These are phyloP conservation scores for Chiua virens DNA, from an alignment of 768 basidiomycete genomes.

Conservation along the genomic window DNA sequence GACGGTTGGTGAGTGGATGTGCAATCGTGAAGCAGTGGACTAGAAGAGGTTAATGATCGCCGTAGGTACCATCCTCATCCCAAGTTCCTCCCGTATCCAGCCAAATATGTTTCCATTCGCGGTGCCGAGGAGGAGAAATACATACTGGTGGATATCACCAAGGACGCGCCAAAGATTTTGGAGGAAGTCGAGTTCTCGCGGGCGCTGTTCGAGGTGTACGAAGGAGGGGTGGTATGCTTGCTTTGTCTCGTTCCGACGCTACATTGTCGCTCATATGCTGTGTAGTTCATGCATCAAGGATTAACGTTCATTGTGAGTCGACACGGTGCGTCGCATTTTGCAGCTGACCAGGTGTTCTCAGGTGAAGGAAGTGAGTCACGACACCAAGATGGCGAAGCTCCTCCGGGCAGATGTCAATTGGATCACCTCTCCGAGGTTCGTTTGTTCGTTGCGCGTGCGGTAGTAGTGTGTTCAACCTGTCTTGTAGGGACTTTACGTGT, in stretches of 20 bases:
- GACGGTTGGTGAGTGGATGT: conserved; percentile 69
- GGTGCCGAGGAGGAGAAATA: conserved; percentile 80
- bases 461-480: not conserved
- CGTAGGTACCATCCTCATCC: conserved; percentile 83
- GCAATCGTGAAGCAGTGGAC: not conserved
- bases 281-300: conserved; percentile 87
- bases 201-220: conserved; percentile 86
- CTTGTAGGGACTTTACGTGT: conserved; percentile 70
- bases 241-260: not conserved
- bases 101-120: conserved; percentile 71
- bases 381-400: conserved; percentile 68
- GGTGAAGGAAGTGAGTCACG: conserved; percentile 82
- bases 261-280: conserved; percentile 2
- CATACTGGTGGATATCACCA: conserved; percentile 63
- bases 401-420: conserved; percentile 79
- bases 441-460: not conserved
- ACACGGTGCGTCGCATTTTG: not conserved
- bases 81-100: conserved; percentile 76
- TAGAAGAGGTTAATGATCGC: not conserved
- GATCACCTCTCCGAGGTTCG: conserved; percentile 70
- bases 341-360: conserved; percentile 26
- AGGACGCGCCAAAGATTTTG: conserved; percentile 43
- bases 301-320: conserved; percentile 67
- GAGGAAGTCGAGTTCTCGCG: conserved; percentile 85
- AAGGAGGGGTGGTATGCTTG: conserved; percentile 73